These are phyloP conservation scores for Chlorella vulgaris DNA, from an alignment of 139 green algal species.

Conservation along the genomic window DNA sequence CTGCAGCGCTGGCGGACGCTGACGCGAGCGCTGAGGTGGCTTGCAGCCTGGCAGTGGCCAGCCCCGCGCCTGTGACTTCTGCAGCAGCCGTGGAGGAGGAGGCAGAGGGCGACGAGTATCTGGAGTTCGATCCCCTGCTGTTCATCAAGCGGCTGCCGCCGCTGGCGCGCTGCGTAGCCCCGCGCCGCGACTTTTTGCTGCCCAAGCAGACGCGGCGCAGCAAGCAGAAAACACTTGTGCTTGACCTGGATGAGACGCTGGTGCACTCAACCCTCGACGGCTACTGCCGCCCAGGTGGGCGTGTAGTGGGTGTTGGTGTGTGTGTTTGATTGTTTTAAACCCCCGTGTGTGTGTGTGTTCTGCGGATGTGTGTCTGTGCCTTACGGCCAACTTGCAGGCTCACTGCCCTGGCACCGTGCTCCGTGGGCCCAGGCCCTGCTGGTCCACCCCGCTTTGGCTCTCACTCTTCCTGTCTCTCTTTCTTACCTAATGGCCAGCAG, in stretches of 20 bases:
- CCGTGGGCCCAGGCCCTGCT: too few species aligned
- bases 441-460: too few species aligned
- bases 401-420: too few species aligned
- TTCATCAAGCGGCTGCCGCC: slow-evolving; percentile 81
- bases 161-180: slow-evolving; percentile 50
- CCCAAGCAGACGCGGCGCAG: slow-evolving; percentile 47
- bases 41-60: not conserved
- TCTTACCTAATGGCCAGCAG: too few species aligned
- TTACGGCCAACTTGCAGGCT: too few species aligned
- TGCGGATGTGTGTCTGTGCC: too few species aligned
- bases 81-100: not conserved
- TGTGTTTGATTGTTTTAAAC: too few species aligned
- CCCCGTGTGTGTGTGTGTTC: too few species aligned
- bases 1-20: not conserved
- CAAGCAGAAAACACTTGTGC: slow-evolving; percentile 76
- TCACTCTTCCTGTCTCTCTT: too few species aligned
- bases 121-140: slow-evolving; percentile 82
- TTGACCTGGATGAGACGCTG: slow-evolving; percentile 98
- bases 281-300: slow-evolving; percentile 40
- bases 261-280: slow-evolving; percentile 87
- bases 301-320: not conserved
- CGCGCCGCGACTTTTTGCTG: slow-evolving; percentile 48
- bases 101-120: slow-evolving; percentile 59
- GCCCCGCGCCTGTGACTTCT: not conserved
- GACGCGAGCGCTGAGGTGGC: not conserved